Evolutionary conservation across 108 stramenopile species (phyloP), one percentile per base, ranked within the genome.

Genomic region (Nitzschia palea): DNA sequence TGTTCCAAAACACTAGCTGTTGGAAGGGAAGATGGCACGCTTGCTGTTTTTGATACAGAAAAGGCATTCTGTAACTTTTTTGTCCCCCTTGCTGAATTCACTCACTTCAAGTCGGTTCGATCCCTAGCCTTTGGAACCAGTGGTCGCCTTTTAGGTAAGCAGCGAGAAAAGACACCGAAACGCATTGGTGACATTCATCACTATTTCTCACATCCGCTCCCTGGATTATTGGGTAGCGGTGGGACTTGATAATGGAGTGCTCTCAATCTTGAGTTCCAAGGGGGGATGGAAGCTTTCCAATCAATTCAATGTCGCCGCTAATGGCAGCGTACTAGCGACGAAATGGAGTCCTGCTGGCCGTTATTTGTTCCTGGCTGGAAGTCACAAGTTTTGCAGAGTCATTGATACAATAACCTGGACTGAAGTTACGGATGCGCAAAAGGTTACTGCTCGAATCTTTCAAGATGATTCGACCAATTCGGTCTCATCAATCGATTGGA

Each of bases 311-410:
- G 22, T 64, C 2, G 54, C 50, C 18, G 22, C 36, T 23, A 47
- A 43, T 17, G 10, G 36, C 33, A 56, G 33, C n/a, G 51, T 81
- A 20, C 42, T 68, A 10, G 35, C 57, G 8, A 57, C 62, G 3
- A 69, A 67, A 34, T 81, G 80, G 80, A 71, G 70, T 45, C 71
- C 80, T 14, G 65, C 65, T n/a, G 75, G 75, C 0, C 64, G 70
- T 22, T 68, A 66, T 43, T 23, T 81, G 18, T 74, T 62, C 2
- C 44, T 76, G 26, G 51, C 40, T 20, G 71, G 75, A 28, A 25
- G 60, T 18, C 31, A 54, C 23, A 27, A 47, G 25, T 40, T 43
- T 17, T 44, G 68, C 53, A 25, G 40, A 34, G 62, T 81, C 0
- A 44, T 71, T 23, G 80, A 81, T 43, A 76, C 75, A 6, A 32